These are phyloP conservation scores for Euphorbia peplus DNA, from an alignment of 345 rosid genomes.

Conservation along the genomic window DNA sequence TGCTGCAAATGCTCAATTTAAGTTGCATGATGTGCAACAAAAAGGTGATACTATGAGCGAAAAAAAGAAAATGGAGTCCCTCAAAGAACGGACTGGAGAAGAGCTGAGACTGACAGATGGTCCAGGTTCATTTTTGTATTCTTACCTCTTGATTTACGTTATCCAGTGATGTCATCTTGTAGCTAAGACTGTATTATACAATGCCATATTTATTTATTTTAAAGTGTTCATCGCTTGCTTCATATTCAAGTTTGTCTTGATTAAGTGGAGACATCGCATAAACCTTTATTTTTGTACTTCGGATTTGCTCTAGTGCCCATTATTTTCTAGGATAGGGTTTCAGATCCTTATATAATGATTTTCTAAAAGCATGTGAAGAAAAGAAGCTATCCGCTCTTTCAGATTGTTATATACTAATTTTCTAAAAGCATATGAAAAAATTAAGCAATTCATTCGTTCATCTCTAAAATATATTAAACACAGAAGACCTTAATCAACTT, in stretches of 20 bases:
- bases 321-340: neutral
- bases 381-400: neutral
- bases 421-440: neutral
- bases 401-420: neutral
- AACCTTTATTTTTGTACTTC: neutral
- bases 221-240: neutral
- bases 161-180: neutral
- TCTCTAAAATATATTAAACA: neutral
- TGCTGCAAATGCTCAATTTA: slow-evolving; percentile 1
- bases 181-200: neutral
- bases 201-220: neutral
- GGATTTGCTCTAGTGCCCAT: neutral
- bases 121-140: neutral
- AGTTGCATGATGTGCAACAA: neutral
- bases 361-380: neutral
- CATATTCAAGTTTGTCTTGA: neutral
- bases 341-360: neutral
- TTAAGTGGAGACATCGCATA: neutral
- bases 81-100: slow-evolving; percentile 6
- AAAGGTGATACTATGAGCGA: neutral
- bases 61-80: neutral
- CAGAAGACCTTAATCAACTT: neutral
- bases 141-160: neutral
- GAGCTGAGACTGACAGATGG: slow-evolving; percentile 1
- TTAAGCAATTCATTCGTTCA: neutral